phyloP scores from a whole-genome alignment of 495 filamentous ascomycete genomes.

The Halenospora varia region DNA sequence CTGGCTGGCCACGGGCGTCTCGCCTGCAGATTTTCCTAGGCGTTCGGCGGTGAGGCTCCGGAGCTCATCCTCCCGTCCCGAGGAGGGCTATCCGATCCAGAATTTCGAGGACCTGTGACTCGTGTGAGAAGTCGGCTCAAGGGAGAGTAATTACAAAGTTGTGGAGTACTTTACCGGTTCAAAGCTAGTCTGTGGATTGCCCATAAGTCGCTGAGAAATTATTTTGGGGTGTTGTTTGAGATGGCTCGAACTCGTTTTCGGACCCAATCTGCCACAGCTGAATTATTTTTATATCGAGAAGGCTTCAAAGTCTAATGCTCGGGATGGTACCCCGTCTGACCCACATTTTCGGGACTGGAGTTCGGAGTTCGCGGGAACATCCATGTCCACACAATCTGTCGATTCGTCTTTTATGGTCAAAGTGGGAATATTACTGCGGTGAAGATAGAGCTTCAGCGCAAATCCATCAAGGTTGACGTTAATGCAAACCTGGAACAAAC shows the following conservation, averaged over 20 bases:
- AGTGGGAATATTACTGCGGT: neutral
- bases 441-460: neutral
- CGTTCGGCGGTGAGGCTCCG: constrained; percentile 2
- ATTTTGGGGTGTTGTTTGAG: neutral
- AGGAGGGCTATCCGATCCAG: neutral
- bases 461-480: neutral
- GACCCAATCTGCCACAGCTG: neutral
- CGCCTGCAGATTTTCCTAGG: neutral
- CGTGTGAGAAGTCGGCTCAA: too few species aligned
- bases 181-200: neutral
- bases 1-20: neutral
- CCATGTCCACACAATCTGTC: neutral
- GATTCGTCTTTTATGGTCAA: neutral
- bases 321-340: neutral
- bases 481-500: too few species aligned
- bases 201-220: neutral
- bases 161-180: too few species aligned
- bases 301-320: neutral
- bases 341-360: neutral
- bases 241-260: neutral
- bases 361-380: neutral
- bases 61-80: neutral
- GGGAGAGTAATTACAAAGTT: neutral
- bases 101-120: neutral
- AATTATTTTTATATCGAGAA: neutral